Percentiles rank a stretch among this genome's conserved stretches.
These are phyloP conservation scores for Pilasporangium apinafurcum DNA, from an alignment of 352 stramenopile species.

Conservation along the genomic window DNA sequence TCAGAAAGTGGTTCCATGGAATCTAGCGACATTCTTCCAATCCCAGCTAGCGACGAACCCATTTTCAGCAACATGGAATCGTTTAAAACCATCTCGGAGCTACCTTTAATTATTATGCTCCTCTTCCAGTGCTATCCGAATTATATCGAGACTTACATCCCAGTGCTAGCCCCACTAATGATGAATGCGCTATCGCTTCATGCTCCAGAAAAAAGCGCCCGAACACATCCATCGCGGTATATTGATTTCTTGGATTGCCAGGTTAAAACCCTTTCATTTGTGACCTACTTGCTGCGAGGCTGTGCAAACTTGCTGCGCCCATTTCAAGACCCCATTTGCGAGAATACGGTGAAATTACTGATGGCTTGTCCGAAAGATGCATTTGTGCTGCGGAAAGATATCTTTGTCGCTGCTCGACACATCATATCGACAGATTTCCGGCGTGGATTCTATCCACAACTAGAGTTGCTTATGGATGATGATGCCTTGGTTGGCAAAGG, in stretches of 20 bases:
- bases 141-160: slow-evolving; percentile 94
- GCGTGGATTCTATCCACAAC: slow-evolving; percentile 92
- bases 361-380: slow-evolving; percentile 92
- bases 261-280: slow-evolving; percentile 97
- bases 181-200: slow-evolving; percentile 91
- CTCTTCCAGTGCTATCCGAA: slow-evolving; percentile 98
- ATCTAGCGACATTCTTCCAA: slow-evolving; percentile 6
- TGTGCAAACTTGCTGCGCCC: slow-evolving; percentile 92
- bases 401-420: slow-evolving; percentile 94
- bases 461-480: slow-evolving; percentile 96
- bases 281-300: slow-evolving; percentile 94
- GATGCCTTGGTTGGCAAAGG: slow-evolving; percentile 89
- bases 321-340: slow-evolving; percentile 93
- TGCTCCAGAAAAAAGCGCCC: slow-evolving; percentile 50
- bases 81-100: slow-evolving; percentile 95
- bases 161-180: slow-evolving; percentile 95
- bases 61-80: slow-evolving; percentile 86
- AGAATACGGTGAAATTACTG: slow-evolving; percentile 93
- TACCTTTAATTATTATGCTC: slow-evolving; percentile 97
- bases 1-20: slow-evolving; percentile 3
- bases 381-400: slow-evolving; percentile 94
- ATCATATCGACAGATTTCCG: slow-evolving; percentile 98
- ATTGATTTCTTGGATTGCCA: slow-evolving; percentile 93
- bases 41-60: slow-evolving; percentile 21
- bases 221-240: slow-evolving; percentile 62